A percentile compares a stretch with the other conserved stretches of the same genome.
Conservation (phyloP, 768 basidiomycete species). For the Suillus discolor region DNA sequence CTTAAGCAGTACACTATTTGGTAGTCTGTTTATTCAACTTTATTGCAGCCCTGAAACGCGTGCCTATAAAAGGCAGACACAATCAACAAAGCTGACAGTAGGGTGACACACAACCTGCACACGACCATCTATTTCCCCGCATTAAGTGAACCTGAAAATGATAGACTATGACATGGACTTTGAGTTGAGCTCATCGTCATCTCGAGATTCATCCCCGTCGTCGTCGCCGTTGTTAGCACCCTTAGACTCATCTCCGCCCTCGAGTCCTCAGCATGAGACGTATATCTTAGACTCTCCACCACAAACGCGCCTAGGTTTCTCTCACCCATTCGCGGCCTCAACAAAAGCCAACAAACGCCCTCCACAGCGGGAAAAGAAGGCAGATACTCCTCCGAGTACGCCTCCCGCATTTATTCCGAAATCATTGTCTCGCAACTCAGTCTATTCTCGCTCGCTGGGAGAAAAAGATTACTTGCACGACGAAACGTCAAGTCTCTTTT, state of each 20-base stretch:
- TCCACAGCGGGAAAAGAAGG: constrained; percentile 47
- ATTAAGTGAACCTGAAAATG: background rate
- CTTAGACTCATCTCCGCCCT: constrained; percentile 39
- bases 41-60: background rate
- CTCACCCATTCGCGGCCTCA: constrained; percentile 62
- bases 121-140: constrained; percentile 5
- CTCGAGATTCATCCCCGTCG: constrained; percentile 47
- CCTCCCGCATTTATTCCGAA: constrained; percentile 20
- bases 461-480: constrained; percentile 26
- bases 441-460: constrained; percentile 25
- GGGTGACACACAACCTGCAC: constrained; percentile 7
- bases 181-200: constrained; percentile 9
- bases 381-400: constrained; percentile 21
- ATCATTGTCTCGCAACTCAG: constrained; percentile 12
- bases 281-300: constrained; percentile 35
- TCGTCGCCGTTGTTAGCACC: constrained; percentile 48
- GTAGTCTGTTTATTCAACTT: background rate
- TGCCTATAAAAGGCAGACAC: constrained; percentile 5
- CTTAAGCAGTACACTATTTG: too few species aligned
- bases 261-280: constrained; percentile 32
- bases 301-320: constrained; percentile 17
- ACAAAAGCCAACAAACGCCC: constrained; percentile 47
- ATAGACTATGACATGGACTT: constrained; percentile 5
- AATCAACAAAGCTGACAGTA: background rate
- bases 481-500: constrained; percentile 9